Base-by-base conservation (phyloP, 2,329 filamentous ascomycete species). In the Calcarisporium arbuscula region DNA sequence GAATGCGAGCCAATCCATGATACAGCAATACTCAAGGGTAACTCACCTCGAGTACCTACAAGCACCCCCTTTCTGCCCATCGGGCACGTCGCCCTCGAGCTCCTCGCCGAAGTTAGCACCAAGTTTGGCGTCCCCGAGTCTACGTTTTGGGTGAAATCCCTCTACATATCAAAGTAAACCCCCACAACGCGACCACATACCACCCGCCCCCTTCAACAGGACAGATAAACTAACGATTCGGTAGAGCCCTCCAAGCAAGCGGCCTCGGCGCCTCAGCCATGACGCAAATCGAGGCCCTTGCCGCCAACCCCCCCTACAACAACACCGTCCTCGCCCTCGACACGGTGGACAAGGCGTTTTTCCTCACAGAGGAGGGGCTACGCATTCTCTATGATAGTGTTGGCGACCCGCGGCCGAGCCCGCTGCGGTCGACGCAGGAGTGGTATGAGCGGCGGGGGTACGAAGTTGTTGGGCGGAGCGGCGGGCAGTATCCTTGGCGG, bases 31-130 rank as follows among this genome's bases (percentile, higher is more conserved):
- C 46, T 48, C 15, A 23, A 60, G 29, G 50, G 50, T 30, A 49
- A 48, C 4, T 37, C 46, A 2, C 43, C 44, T 19, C 45, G 58
- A 22, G 44, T 49, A 11, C 54, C 61, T 18, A 59, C 53, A 14
- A 38, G 38, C 12, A 39, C 34, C 12, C 29, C 38, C 19, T 65
- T 64, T 44, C 36, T 48, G 5, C 61, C 64, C n/a, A 50, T 65
- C 31, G 62, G 64, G 9, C 63, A 67, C 46, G 50, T 63, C 14
- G 58, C 56, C 7, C 47, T 67, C 4, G 58, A 62, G 28, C 30
- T 50, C 14, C 52, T 54, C 15, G 44, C 53, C 3, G 48, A 54
- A 3, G 46, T 53, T 10, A 51, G 63, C 36, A 36, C 33, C 22
- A 35, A 48, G 30, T 48, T 63, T 23, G 50, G 47, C 16, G 49